A percentile compares a stretch with the other conserved stretches of the same genome.
phyloP scores from a whole-genome alignment of 768 basidiomycete species.

The Rhodosporidiobolus sp. region DNA sequence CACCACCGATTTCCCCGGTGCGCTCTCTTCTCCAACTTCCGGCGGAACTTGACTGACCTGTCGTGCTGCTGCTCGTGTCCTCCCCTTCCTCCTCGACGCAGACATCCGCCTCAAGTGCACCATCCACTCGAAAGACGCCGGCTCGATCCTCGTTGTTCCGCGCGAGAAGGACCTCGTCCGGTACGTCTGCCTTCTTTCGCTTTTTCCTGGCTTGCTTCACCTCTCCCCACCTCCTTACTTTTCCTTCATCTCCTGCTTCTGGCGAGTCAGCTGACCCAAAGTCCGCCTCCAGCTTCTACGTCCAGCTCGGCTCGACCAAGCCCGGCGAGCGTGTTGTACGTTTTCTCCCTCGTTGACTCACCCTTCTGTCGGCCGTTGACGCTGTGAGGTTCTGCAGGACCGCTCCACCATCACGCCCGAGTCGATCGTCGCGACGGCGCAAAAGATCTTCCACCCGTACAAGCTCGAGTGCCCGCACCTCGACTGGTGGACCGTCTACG shows the following conservation, averaged over 20 bases:
- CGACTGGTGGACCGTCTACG: conserved; percentile 43
- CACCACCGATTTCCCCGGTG: conserved; percentile 19
- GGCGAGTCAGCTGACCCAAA: too few relatives aligned
- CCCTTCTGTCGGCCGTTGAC: too few relatives aligned
- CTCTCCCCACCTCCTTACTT: not conserved
- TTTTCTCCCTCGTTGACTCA: not conserved
- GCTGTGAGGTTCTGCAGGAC: not conserved
- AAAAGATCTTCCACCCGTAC: conserved; percentile 39
- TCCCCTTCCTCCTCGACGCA: too few relatives aligned
- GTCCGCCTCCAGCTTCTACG: conserved; percentile 41
- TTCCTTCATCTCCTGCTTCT: too few relatives aligned
- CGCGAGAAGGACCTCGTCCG: conserved; percentile 27
- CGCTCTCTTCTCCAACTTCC: too few relatives aligned
- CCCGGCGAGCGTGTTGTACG: conserved; percentile 19
- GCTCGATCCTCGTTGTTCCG: conserved; percentile 30
- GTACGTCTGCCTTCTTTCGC: not conserved
- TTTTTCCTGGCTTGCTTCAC: not conserved
- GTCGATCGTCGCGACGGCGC: conserved; percentile 34
- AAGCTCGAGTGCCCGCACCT: conserved; percentile 38
- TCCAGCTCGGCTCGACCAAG: conserved; percentile 24
- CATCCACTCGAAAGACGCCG: conserved; percentile 16
- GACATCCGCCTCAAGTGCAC: conserved; percentile 33
- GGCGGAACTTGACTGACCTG: too few relatives aligned
- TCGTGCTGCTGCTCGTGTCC: too few relatives aligned
- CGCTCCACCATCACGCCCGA: conserved; percentile 33